Evolutionary conservation across 2,329 filamentous ascomycete genomes (phyloP).

Genomic region (Fusarium robinianum): DNA sequence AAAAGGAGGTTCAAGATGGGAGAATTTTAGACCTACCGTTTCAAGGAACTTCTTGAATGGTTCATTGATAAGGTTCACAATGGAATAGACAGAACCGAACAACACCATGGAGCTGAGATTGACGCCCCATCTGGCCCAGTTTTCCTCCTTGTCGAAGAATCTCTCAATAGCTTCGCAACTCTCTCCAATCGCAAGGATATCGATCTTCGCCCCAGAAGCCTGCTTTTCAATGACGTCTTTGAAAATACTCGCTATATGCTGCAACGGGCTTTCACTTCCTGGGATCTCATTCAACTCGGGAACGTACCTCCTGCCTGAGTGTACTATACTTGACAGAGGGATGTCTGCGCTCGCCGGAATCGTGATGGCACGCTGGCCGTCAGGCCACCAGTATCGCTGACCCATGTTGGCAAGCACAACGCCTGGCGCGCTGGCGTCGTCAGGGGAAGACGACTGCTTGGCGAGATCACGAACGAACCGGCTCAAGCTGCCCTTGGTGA

Average conservation of each 20-base stretch:
- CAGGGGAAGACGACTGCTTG: constrained; percentile 40
- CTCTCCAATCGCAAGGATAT: constrained; percentile 73
- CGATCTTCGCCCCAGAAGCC: constrained; percentile 62
- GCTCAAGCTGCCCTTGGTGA: constrained; percentile 72
- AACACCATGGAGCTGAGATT: constrained; percentile 55
- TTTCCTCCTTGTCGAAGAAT: constrained; percentile 61
- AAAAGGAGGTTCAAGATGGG: constrained; percentile 4
- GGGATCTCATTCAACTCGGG: constrained; percentile 63
- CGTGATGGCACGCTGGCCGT: constrained; percentile 63
- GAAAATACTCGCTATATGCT: constrained; percentile 72
- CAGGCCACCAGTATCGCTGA: constrained; percentile 76
- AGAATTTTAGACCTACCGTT: constrained; percentile 46
- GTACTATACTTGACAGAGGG: constrained; percentile 66
- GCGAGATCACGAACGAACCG: constrained; percentile 59
- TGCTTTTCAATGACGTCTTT: constrained; percentile 59
- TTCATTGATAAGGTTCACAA: constrained; percentile 46
- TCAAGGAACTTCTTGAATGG: constrained; percentile 55
- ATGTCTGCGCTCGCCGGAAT: constrained; percentile 59
- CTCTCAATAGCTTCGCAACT: constrained; percentile 61
- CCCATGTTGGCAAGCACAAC: constrained; percentile 80
- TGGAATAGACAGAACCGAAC: constrained; percentile 52
- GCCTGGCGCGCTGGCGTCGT: constrained; percentile 51
- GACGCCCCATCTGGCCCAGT: constrained; percentile 51
- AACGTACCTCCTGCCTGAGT: constrained; percentile 58
- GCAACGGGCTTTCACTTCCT: constrained; percentile 57